Conservation (phyloP, 768 basidiomycete species). For the Fistulinella prunicolor region DNA sequence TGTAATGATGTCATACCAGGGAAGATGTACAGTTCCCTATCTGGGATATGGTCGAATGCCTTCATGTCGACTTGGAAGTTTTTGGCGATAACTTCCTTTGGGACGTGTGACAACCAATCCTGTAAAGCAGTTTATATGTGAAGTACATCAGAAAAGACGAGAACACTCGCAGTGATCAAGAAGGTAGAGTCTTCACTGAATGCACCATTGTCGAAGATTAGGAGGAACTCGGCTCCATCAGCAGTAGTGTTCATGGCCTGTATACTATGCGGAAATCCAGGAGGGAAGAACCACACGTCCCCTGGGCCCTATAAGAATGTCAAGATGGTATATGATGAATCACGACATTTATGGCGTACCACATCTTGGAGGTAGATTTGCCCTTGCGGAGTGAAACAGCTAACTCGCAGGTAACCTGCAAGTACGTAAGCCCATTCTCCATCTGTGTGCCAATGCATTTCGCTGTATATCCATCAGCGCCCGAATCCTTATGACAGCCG, state of each 20-base stretch:
- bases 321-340: conserved; percentile 18
- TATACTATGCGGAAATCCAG: conserved; percentile 54
- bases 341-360: conserved; percentile 31
- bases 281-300: conserved; percentile 61
- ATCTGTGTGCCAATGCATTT: conserved; percentile 45
- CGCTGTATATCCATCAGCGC: conserved; percentile 25
- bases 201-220: conserved; percentile 40
- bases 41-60: conserved; percentile 54
- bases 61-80: conserved; percentile 52
- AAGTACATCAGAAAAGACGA: background rate
- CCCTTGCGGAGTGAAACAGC: conserved; percentile 51
- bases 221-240: conserved; percentile 52
- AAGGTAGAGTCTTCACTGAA: conserved; percentile 63
- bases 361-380: conserved; percentile 52
- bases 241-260: conserved; percentile 48
- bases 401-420: conserved; percentile 46
- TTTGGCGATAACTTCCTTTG: conserved; percentile 57
- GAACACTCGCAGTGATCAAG: conserved; percentile 31
- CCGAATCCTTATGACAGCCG: background rate
- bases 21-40: conserved; percentile 54
- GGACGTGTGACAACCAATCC: conserved; percentile 67
- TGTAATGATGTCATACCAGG: conserved; percentile 30
- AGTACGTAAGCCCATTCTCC: conserved; percentile 55
- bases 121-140: conserved; percentile 25
- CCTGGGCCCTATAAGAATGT: conserved; percentile 26